These are phyloP conservation scores for Prunus kanzakura DNA, from an alignment of 306 rosid species.

Conservation along the genomic window DNA sequence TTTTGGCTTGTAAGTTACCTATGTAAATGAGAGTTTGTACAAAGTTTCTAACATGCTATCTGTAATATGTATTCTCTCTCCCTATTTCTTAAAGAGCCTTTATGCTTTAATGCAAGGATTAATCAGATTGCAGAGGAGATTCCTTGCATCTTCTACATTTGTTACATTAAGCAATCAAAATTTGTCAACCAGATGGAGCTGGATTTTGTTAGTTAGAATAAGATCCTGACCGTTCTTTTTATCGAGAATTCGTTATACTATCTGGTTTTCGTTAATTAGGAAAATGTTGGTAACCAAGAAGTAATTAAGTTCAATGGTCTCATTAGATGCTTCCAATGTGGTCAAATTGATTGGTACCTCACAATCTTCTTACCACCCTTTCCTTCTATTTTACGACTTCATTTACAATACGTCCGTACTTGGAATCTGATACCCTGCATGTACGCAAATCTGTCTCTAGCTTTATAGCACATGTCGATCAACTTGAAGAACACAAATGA, in stretches of 20 bases:
- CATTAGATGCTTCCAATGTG: not conserved
- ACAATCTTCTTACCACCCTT: not conserved
- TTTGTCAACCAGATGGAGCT: not conserved
- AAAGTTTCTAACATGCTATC: not conserved
- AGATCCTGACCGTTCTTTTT: not conserved
- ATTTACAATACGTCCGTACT: not conserved
- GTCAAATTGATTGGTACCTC: not conserved
- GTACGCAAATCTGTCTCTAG: not conserved
- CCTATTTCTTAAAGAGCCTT: no score
- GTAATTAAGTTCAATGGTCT: not conserved
- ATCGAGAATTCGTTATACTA: not conserved
- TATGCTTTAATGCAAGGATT: not conserved
- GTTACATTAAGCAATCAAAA: not conserved
- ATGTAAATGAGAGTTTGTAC: not conserved
- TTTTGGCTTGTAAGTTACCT: not conserved
- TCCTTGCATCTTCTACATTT: not conserved
- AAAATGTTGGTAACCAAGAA: not conserved
- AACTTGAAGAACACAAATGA: not conserved
- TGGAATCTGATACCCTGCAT: not conserved
- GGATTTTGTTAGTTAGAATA: not conserved
- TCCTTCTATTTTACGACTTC: not conserved
- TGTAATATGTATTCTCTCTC: not conserved
- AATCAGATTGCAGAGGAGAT: not conserved
- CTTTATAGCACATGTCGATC: not conserved
- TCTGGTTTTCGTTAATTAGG: not conserved